Evolutionary conservation across 192 early-diverging fungal genomes (phyloP).

Genomic region (Helicostylum pulchrum): DNA sequence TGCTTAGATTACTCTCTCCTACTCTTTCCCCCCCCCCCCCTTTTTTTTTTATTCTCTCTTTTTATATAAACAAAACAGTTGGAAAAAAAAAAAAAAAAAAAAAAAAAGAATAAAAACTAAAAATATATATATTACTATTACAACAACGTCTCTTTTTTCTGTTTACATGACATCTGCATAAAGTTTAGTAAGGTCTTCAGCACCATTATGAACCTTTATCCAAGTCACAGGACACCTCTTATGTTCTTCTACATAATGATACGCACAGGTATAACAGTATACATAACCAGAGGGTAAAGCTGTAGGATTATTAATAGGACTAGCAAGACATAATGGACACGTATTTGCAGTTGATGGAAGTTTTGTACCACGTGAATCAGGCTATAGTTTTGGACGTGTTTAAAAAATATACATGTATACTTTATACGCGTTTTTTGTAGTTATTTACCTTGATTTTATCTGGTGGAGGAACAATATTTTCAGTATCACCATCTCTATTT

Average conservation of each 20-base stretch:
- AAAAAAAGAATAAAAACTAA: too few relatives aligned
- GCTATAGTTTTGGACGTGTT: slow-evolving; percentile 36
- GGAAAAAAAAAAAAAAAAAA: too few relatives aligned
- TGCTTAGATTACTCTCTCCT: slow-evolving; percentile 31
- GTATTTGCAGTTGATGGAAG: slow-evolving; percentile 69
- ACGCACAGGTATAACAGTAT: slow-evolving; percentile 91
- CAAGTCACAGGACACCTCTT: slow-evolving; percentile 79
- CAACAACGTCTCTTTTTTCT: too few relatives aligned
- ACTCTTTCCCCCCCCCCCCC: too few relatives aligned
- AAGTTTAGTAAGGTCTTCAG: slow-evolving; percentile 63
- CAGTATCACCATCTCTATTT: slow-evolving; percentile 41
- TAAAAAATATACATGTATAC: slow-evolving; percentile 1
- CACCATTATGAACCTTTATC: slow-evolving; percentile 37
- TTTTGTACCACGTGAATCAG: slow-evolving; percentile 69
- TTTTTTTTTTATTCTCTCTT: too few relatives aligned
- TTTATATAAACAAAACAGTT: too few relatives aligned
- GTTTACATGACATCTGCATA: slow-evolving; percentile 45
- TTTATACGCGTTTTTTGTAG: not conserved
- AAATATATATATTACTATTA: too few relatives aligned
- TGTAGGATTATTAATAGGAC: slow-evolving; percentile 77
- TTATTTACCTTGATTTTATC: slow-evolving; percentile 57
- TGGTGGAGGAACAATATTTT: slow-evolving; percentile 67
- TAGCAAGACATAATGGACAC: slow-evolving; percentile 74
- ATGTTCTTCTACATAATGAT: slow-evolving; percentile 67
- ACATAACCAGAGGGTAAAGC: slow-evolving; percentile 87